These are phyloP conservation scores for Sugiyamaella xylanicola DNA, from an alignment of 1,139 yeast genomes.

Conservation along the genomic window DNA sequence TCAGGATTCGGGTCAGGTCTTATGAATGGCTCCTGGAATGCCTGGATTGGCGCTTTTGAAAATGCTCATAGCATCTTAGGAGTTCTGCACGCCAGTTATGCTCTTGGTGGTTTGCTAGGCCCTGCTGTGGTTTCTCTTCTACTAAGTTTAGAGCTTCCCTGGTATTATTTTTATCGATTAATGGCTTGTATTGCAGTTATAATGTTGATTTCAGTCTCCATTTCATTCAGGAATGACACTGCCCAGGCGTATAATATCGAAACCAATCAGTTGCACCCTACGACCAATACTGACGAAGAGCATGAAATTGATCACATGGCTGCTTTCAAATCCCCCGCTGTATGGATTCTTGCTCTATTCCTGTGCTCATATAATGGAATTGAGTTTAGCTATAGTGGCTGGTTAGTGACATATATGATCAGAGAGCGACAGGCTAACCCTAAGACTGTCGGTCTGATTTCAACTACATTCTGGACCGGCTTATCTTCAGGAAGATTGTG, in stretches of 20 bases:
- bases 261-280: slow-evolving; percentile 13
- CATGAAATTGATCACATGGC: slow-evolving; percentile 20
- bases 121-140: slow-evolving; percentile 59
- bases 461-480: slow-evolving; percentile 76
- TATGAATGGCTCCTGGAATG: slow-evolving; percentile 56
- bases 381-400: slow-evolving; percentile 70
- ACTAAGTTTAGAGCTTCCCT: slow-evolving; percentile 49
- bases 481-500: slow-evolving; percentile 60
- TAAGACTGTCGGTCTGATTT: slow-evolving; percentile 56
- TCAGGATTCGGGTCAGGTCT: slow-evolving; percentile 63
- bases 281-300: slow-evolving; percentile 5
- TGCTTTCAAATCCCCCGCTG: slow-evolving; percentile 18
- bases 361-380: slow-evolving; percentile 65
- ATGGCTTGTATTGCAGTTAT: slow-evolving; percentile 45
- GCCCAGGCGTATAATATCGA: slow-evolving; percentile 24
- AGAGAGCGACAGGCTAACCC: slow-evolving; percentile 55
- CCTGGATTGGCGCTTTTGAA: slow-evolving; percentile 55
- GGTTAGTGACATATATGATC: slow-evolving; percentile 65
- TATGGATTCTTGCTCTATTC: slow-evolving; percentile 59
- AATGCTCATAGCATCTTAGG: slow-evolving; percentile 55
- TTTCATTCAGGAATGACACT: slow-evolving; percentile 28
- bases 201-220: slow-evolving; percentile 16
- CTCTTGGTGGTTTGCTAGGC: slow-evolving; percentile 61
- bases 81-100: slow-evolving; percentile 58
- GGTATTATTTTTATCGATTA: slow-evolving; percentile 54